Conservation (phyloP, 345 rosid genomes). For the Boechera divaricarpa region DNA sequence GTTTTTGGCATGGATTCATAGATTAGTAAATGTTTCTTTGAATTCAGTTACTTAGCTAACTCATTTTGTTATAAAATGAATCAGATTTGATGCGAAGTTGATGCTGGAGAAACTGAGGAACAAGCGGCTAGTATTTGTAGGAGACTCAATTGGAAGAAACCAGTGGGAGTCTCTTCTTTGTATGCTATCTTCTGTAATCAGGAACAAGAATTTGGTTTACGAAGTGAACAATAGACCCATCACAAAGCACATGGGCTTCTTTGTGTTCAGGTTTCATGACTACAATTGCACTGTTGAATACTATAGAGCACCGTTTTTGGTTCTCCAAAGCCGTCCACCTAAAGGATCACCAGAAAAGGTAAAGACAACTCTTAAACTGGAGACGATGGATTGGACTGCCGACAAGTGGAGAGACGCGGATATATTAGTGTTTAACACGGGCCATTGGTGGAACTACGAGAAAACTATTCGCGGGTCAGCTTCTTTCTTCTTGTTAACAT, state of each 20-base stretch:
- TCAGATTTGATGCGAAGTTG: constrained; percentile 78
- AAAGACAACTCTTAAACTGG: constrained; percentile 77
- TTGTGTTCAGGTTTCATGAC: constrained; percentile 76
- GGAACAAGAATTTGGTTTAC: constrained; percentile 61
- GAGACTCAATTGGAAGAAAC: constrained; percentile 96
- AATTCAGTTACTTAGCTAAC: background rate
- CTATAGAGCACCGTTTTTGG: constrained; percentile 88
- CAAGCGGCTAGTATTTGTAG: constrained; percentile 85
- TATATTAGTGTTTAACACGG: constrained; percentile 78
- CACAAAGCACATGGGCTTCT: constrained; percentile 87
- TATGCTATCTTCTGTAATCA: constrained; percentile 73
- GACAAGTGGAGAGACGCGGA: constrained; percentile 81
- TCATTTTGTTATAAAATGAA: background rate
- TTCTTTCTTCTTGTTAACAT: constrained; percentile 15
- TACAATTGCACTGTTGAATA: constrained; percentile 91
- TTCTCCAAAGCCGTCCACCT: constrained; percentile 82
- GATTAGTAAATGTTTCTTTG: background rate
- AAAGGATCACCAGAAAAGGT: constrained; percentile 57
- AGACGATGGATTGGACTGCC: constrained; percentile 82
- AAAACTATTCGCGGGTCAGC: constrained; percentile 87
- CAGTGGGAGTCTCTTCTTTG: constrained; percentile 97
- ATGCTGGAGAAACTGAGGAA: constrained; percentile 81
- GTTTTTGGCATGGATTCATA: background rate
- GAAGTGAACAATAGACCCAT: constrained; percentile 91
- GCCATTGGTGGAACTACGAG: constrained; percentile 98